Percentiles rank a stretch among this genome's conserved stretches.
phyloP scores from a whole-genome alignment of 2,329 filamentous ascomycete species.

The Chrysosphaeria jannelii region DNA sequence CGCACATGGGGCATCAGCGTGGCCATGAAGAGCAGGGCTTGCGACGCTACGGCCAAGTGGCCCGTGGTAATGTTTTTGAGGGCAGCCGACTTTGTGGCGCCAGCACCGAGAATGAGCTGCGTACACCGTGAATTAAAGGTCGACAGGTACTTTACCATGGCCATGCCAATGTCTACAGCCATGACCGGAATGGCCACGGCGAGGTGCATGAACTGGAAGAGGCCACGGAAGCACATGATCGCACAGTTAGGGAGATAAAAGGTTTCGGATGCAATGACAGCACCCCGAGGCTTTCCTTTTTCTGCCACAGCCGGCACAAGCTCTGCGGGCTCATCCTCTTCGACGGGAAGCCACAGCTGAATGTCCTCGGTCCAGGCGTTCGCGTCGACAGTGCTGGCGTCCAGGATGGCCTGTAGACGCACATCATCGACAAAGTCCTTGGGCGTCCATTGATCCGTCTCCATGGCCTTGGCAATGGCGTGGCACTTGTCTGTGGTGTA shows the following conservation, averaged over 20 bases:
- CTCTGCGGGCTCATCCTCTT: too few relatives aligned
- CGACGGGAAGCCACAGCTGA: conserved; percentile 23
- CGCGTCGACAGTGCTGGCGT: conserved; percentile 40
- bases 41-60: conserved; percentile 72
- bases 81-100: conserved; percentile 64
- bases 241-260: conserved; percentile 71
- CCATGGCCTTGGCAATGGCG: conserved; percentile 44
- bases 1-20: conserved; percentile 68
- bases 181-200: conserved; percentile 68
- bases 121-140: conserved; percentile 88
- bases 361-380: conserved; percentile 31
- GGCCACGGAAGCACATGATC: conserved; percentile 47
- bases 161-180: conserved; percentile 51
- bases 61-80: conserved; percentile 92
- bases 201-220: conserved; percentile 58
- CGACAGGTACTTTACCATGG: conserved; percentile 61
- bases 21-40: conserved; percentile 66
- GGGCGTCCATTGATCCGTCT: conserved; percentile 51
- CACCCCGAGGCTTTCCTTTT: conserved; percentile 38
- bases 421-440: conserved; percentile 39
- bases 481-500: conserved; percentile 46
- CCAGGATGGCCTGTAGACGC: conserved; percentile 32
- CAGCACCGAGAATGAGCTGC: conserved; percentile 87
- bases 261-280: conserved; percentile 54
- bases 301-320: too few relatives aligned